Evolutionary conservation across 495 filamentous ascomycete genomes (phyloP).

Genomic region (Penicillium taxi): DNA sequence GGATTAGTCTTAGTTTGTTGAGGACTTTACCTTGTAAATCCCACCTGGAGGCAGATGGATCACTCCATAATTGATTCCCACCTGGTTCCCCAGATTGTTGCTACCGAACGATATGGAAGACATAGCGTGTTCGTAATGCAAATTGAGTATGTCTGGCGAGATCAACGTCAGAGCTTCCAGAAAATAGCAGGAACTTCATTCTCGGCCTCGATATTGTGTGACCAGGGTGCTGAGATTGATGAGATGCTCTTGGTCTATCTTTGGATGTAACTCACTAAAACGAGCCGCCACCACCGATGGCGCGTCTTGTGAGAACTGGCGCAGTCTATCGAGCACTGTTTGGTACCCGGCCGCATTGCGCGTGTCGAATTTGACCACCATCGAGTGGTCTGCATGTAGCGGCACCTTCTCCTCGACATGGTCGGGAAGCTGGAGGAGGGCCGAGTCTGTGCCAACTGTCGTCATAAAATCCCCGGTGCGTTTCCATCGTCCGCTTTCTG

Average conservation of each 20-base stretch:
- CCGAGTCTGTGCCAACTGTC: slow-evolving; percentile 7
- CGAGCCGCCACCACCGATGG: slow-evolving; percentile 10
- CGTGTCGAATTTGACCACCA: slow-evolving; percentile 11
- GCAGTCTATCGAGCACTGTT: slow-evolving; percentile 10
- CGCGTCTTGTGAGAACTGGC: slow-evolving; percentile 8
- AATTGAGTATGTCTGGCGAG: neutral
- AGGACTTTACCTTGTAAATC: neutral
- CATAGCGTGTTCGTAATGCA: slow-evolving; percentile 1
- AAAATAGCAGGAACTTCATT: neutral
- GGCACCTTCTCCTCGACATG: slow-evolving; percentile 11
- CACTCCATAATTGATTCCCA: slow-evolving; percentile 5
- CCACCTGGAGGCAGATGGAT: slow-evolving; percentile 9
- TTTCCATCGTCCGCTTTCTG: slow-evolving; percentile 14
- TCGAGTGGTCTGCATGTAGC: slow-evolving; percentile 10
- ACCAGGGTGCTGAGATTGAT: neutral
- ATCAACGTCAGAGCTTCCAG: neutral
- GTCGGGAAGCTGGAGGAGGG: slow-evolving; percentile 12
- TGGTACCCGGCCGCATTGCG: slow-evolving; percentile 9
- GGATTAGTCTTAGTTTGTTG: neutral
- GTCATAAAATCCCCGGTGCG: slow-evolving; percentile 13
- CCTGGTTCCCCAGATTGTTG: slow-evolving; percentile 4
- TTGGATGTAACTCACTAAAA: slow-evolving; percentile 5
- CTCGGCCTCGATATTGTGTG: slow-evolving; percentile 2
- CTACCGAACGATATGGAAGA: slow-evolving; percentile 1
- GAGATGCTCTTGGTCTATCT: neutral